Evolutionary conservation across 1,139 yeast species (phyloP), one percentile per base, ranked within the genome.

Genomic region (Taphrina deformans): DNA sequence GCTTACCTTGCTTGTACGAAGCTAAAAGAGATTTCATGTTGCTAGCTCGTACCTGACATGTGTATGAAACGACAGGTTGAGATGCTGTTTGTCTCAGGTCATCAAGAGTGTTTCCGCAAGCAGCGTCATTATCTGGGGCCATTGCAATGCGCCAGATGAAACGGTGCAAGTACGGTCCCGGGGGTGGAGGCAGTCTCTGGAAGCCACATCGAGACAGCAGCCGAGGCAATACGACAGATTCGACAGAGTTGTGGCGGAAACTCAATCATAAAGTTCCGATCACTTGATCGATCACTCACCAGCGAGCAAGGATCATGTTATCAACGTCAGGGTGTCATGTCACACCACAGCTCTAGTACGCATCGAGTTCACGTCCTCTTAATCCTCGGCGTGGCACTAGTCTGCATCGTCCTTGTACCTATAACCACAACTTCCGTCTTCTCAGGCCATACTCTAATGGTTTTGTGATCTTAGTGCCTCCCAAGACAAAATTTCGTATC

Each of bases 1-100:
- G 29, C 51, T 50, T 38, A 59, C 63, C 38, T 26, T 48, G 56
- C 56, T 50, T 59, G 51, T 59, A 59, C 16, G 56, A 16, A 10
- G 31, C 50, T 23, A 50, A 4, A 23, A 59, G 56, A 12, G 63
- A 59, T 23, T 44, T 51, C 63, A 59, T 59, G 12, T 40, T 14
- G 24, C 45, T 16, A 40, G 9, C 16, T 10, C 10, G 45, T n/a
- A 40, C 45, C 16, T 21, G 10, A 40, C 23, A 40, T 40, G 45
- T 18, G 35, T 10, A 10, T 31, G 14, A 31, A 31, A 10, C 5
- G 9, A 14, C 21, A 26, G 23, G 18, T 6, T 44, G 24, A 44
- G 24, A n/a, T 5, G 10, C 50, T 14, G 50, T 18, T 23, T 23
- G 50, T 44, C 27, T n/a, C 14, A 26, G 50, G 24, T 31, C 5